A percentile compares a stretch with the other conserved stretches of the same genome.
Evolutionary conservation across 805 yeast genomes (phyloP).

Genomic region (Blastobotrys peoriensis): DNA sequence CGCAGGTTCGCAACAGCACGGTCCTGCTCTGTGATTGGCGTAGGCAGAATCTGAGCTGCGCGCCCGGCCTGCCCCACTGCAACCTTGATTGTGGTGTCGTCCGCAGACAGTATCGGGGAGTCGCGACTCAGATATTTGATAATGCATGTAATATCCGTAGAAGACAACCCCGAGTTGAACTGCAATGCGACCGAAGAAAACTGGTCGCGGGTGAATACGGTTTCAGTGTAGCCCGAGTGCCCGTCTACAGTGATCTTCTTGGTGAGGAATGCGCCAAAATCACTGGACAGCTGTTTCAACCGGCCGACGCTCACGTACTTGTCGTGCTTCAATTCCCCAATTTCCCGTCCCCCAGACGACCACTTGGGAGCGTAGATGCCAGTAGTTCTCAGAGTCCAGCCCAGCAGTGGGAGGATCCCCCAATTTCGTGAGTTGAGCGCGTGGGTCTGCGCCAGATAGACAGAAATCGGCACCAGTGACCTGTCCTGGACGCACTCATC

Average conservation of each 20-base stretch:
- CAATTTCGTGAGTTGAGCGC: conserved; percentile 7
- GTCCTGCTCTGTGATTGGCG: conserved; percentile 18
- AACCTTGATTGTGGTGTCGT: conserved; percentile 19
- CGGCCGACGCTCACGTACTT: conserved; percentile 22
- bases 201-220: conserved; percentile 16
- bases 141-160: conserved; percentile 23
- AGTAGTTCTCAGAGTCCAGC: conserved; percentile 16
- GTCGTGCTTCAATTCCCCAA: conserved; percentile 22
- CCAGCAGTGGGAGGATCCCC: conserved; percentile 6
- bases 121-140: conserved; percentile 23
- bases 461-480: conserved; percentile 23
- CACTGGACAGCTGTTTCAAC: conserved; percentile 15
- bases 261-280: conserved; percentile 8
- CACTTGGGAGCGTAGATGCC: conserved; percentile 18
- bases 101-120: conserved; percentile 13
- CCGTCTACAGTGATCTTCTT: background rate
- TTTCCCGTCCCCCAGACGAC: conserved; percentile 18
- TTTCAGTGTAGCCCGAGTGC: conserved; percentile 9
- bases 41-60: background rate
- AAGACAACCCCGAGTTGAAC: conserved; percentile 6
- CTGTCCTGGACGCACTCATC: conserved; percentile 25
- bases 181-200: conserved; percentile 1
- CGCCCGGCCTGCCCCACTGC: background rate
- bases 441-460: conserved; percentile 11
- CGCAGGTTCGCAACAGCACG: conserved; percentile 21